Base-by-base conservation (phyloP, 2,329 filamentous ascomycete genomes). In the Sarocladiaceae sp. region DNA sequence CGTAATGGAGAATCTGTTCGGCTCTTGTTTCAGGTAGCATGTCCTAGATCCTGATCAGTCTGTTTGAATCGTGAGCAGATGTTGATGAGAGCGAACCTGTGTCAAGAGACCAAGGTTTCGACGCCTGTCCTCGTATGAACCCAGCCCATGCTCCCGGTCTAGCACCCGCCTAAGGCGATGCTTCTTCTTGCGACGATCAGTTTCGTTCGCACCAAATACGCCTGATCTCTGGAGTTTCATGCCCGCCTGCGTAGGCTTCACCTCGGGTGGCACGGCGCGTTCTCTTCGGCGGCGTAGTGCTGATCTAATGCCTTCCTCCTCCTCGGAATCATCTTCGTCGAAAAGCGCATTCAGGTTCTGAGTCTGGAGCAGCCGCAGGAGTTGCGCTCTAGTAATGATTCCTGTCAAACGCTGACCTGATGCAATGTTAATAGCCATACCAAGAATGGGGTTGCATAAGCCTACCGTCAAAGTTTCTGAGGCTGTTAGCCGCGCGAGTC, bases 1-100 rank as follows among this genome's bases (percentile, higher is more conserved):
- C 80, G 59, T 90, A 94, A 56, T 95, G 86, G 49, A 97, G 83
- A 49, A 95, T 86, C 56, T 86, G 85, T 58, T 97, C 91, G 1
- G 88, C 83, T 19, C 77, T 76, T 0, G 82, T 84, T 3, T 77
- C 76, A 0, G 93, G 91, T 47, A 96, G 81, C 68, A 95, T 74
- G 23, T 76, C 76, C 76, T 93, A 57, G 4, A 29, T 43, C 15
- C 15, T 29, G 26, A 29, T 29, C 7, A 21, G 11, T 33, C 13
- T 27, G 21, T 29, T 9, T 7, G 9, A n/a, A 24, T n/a, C 21
- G 20, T 13, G 5, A 18, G 34, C 12, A 5, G n/a, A 24, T 12
- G 33, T 5, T 24, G 19, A 18, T 26, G 18, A 7, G n/a, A n/a
- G n/a, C 67, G 48, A 60, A 82, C 81, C 66, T 88, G 85, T 35